These are phyloP conservation scores for Tetraselmis chui DNA, from an alignment of 139 green algal species.

Conservation along the genomic window DNA sequence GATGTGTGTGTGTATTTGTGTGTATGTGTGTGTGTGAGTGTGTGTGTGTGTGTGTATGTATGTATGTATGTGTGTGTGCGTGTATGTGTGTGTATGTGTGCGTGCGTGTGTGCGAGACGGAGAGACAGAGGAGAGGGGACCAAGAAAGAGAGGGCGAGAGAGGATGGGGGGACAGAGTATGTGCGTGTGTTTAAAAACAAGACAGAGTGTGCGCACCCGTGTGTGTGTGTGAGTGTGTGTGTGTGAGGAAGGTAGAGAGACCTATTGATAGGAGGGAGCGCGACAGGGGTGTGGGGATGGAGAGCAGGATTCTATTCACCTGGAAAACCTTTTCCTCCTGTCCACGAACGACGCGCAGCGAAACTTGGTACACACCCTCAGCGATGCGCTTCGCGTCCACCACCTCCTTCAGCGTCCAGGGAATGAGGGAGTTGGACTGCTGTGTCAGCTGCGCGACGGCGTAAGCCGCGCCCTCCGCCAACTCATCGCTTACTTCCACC, in stretches of 20 bases:
- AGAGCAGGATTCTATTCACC: neutral
- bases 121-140: too few species aligned
- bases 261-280: too few species aligned
- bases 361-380: neutral
- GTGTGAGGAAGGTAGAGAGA: too few species aligned
- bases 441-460: neutral
- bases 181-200: too few species aligned
- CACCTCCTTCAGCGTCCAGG: neutral
- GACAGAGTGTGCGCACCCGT: too few species aligned
- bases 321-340: neutral
- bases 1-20: neutral
- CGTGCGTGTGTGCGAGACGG: too few species aligned
- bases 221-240: too few species aligned
- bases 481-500: neutral
- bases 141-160: too few species aligned
- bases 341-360: neutral
- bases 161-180: too few species aligned
- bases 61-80: neutral
- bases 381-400: neutral
- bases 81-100: too few species aligned
- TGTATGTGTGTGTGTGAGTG: neutral
- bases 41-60: neutral
- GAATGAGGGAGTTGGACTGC: neutral
- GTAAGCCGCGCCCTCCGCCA: neutral
- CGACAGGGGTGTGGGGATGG: too few species aligned